Evolutionary conservation across 2,329 filamentous ascomycete genomes (phyloP), one percentile per base, ranked within the genome.

Genomic region (Aspergillus quadrilineatus): DNA sequence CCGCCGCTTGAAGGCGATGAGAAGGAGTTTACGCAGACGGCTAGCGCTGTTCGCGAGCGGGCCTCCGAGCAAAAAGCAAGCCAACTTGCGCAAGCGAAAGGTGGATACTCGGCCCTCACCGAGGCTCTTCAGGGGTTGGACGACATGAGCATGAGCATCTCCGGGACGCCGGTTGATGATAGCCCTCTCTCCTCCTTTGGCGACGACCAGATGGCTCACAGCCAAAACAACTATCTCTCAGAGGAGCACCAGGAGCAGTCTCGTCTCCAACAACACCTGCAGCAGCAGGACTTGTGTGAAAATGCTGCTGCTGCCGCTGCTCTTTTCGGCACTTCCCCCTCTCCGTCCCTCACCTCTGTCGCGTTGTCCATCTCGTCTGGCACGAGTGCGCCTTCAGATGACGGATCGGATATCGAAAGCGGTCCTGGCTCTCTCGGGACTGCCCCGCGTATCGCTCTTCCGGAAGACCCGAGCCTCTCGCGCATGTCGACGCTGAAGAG

Each of bases 1-100:
- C 92, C 93, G 50, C 91, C 92, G 14, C 81, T 97, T 37, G 93
- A 97, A 77, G 91, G 89, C 67, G 93, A 97, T 66, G 93, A 97
- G 79, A 90, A 89, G 69, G 94, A 97, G 74, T 99, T 99, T 70
- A 97, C 93, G 6, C 90, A 96, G 75, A 97, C 92, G 1, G 94
- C 94, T 14, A 90, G 91, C 64, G 90, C 88, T 48, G 84, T 97
- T 65, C 90, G 85, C 57, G 80, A 82, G 75, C 82, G 80, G 62
- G 73, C 74, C 30, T 75, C 74, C 22, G 68, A 73, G 60, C 70
- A 77, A 59, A 73, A 68, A 62, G 64, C 65, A 37, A 65, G 32
- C 53, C 60, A 66, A 63, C 55, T 58, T 50, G 60, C 66, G 51
- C 60, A 64, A 47, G 52, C 67, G 37, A 60, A 61, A 65, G 70